Evolutionary conservation across 1,139 yeast species (phyloP), one percentile per base, ranked within the genome.

Genomic region (Debaryomycetaceae sp.): DNA sequence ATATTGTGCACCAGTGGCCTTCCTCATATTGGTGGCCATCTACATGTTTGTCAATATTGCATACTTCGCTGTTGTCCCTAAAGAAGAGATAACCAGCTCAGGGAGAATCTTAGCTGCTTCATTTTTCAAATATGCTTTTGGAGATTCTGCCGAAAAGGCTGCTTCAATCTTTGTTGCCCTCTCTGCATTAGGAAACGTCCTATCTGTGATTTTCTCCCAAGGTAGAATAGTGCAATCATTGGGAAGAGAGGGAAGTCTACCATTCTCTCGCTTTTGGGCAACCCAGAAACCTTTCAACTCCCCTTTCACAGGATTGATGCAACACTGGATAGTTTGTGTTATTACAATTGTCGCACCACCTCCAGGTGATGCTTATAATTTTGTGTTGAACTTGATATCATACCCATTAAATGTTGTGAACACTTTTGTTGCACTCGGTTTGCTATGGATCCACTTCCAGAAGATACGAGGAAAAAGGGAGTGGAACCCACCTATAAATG

Each of bases 401-500:
- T 75, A 75, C 55, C 79, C 79, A 44, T 72, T 75, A 60, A 75
- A 74, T 57, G 76, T 75, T 36, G 76, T 75, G 43, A 75, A 86
- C 63, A 67, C 76, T 37, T 68, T 62, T 36, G 63, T 75, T 40
- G 75, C 73, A 9, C 60, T 63, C 43, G 79, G 78, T 13, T 68
- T 73, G 53, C 61, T 75, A 44, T 71, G 55, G 46, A 55, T 73
- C 39, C 66, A 70, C 54, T 75, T 76, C 63, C 75, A 76, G 57
- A 72, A 71, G 42, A 59, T 63, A 48, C 80, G 75, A 58, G 85
- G 87, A 14, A 63, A 61, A 42, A 59, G 71, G 6, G 75, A 67
- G 45, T 88, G 96, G 96, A 72, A 77, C 43, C 93, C 96, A 40
- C 89, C 91, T 36, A 75, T 87, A 59, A 79, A 69, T 58, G 88